These are phyloP conservation scores for Suillus subalutaceus DNA, from an alignment of 768 basidiomycete genomes.

Conservation along the genomic window DNA sequence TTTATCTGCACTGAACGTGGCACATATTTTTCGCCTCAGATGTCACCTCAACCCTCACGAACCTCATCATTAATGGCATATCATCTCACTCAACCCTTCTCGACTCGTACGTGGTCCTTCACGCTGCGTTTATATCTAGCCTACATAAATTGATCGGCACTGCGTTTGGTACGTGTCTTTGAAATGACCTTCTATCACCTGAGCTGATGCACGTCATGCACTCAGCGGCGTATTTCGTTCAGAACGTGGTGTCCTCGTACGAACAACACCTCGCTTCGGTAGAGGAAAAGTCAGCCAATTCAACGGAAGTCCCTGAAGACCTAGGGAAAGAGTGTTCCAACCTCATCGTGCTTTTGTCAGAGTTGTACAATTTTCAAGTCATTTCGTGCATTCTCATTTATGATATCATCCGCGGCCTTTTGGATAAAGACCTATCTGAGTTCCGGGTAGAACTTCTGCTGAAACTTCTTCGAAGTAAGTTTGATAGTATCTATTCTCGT, in stretches of 20 bases:
- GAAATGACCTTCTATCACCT: background rate
- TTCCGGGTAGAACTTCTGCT: slow-evolving; percentile 85
- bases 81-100: slow-evolving; percentile 79
- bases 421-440: slow-evolving; percentile 69
- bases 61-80: slow-evolving; percentile 76
- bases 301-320: slow-evolving; percentile 34
- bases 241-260: slow-evolving; percentile 68
- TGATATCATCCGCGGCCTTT: slow-evolving; percentile 80
- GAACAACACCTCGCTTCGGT: slow-evolving; percentile 54
- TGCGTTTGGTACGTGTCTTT: slow-evolving; percentile 77
- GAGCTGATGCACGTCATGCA: slow-evolving; percentile 2
- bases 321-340: slow-evolving; percentile 89
- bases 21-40: slow-evolving; percentile 46
- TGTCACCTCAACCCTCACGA: slow-evolving; percentile 78
- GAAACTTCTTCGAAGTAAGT: slow-evolving; percentile 80
- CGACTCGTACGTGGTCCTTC: slow-evolving; percentile 87
- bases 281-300: slow-evolving; percentile 22
- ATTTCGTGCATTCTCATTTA: slow-evolving; percentile 88
- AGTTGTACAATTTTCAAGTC: slow-evolving; percentile 96
- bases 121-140: slow-evolving; percentile 83
- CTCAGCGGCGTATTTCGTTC: slow-evolving; percentile 82
- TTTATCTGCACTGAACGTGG: slow-evolving; percentile 16
- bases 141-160: slow-evolving; percentile 81
- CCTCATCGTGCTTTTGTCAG: slow-evolving; percentile 82
- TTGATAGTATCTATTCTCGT: background rate